Evolutionary conservation across 176 grass and related monocot genomes (phyloP).

Genomic region (Triticum timopheevii): DNA sequence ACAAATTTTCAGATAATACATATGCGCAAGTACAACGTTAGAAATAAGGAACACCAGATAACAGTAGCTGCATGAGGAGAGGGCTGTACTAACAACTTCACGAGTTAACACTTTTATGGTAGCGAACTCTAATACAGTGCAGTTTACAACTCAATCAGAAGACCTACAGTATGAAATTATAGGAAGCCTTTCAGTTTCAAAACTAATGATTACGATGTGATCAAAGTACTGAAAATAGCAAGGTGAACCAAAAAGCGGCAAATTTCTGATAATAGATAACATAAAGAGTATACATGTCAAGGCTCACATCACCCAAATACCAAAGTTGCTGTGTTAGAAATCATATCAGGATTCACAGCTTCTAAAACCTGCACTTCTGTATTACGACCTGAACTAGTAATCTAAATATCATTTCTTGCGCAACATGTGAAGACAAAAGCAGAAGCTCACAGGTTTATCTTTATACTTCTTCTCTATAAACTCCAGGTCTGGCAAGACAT

Average conservation of each 20-base stretch:
- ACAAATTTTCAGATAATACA: neutral
- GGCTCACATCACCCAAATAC: conserved; percentile 1
- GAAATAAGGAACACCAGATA: neutral
- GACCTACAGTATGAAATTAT: neutral
- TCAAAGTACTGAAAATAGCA: neutral
- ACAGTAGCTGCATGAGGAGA: neutral
- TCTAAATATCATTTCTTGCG: neutral
- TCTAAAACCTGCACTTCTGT: neutral
- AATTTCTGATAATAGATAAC: conserved; percentile 3
- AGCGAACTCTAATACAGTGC: neutral
- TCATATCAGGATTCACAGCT: neutral
- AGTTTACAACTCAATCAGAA: conserved; percentile 16
- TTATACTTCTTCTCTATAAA: conserved; percentile 87
- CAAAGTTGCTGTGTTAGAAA: neutral
- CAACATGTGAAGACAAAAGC: conserved; percentile 21
- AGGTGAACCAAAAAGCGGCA: neutral
- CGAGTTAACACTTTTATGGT: neutral
- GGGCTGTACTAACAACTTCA: neutral
- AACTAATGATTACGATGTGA: conserved; percentile 5
- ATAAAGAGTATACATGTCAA: neutral
- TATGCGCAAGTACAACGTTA: neutral
- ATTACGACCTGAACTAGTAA: neutral
- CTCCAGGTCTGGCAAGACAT: conserved; percentile 93
- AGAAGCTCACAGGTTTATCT: conserved; percentile 76
- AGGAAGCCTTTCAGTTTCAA: conserved; percentile 15